Conservation (phyloP, 164 flowering plant genomes). For the Chloranthus sessilifolius region DNA sequence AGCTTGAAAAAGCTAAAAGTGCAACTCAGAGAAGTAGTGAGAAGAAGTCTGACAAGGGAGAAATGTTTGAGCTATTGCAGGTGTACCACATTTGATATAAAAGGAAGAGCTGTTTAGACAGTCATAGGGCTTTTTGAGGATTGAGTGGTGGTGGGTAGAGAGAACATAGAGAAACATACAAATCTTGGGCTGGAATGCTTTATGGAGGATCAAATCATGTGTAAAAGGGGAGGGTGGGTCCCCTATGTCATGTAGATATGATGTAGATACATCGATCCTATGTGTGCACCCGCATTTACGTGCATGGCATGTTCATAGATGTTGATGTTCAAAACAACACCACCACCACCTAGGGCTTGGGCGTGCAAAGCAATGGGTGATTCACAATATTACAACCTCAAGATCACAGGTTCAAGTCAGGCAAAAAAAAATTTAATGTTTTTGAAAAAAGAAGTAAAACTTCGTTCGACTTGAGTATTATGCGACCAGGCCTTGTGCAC, state of each 20-base stretch:
- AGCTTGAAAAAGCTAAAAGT: not conserved
- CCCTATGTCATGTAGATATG: no score
- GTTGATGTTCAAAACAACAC: no score
- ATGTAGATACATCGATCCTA: no score
- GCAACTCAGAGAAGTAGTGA: not conserved
- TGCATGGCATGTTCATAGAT: not conserved
- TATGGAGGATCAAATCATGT: slow-evolving; percentile 23
- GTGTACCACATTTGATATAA: not conserved
- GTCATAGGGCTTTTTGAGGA: not conserved
- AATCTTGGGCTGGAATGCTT: slow-evolving; percentile 17
- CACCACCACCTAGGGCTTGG: no score
- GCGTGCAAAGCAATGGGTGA: no score
- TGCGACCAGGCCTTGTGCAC: no score
- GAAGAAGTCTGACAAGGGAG: not conserved
- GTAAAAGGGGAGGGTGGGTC: not conserved
- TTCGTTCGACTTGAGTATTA: no score
- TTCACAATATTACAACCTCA: no score
- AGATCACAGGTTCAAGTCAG: no score
- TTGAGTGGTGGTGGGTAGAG: slow-evolving; percentile 8
- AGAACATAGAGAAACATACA: slow-evolving; percentile 39
- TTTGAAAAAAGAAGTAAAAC: no score
- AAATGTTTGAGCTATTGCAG: not conserved
- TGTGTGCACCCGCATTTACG: not conserved
- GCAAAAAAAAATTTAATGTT: no score
- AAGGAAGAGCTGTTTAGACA: not conserved